Percentiles rank a stretch among this genome's conserved stretches.
Evolutionary conservation across 768 basidiomycete species (phyloP).

Genomic region (Podaxis pistillaris): DNA sequence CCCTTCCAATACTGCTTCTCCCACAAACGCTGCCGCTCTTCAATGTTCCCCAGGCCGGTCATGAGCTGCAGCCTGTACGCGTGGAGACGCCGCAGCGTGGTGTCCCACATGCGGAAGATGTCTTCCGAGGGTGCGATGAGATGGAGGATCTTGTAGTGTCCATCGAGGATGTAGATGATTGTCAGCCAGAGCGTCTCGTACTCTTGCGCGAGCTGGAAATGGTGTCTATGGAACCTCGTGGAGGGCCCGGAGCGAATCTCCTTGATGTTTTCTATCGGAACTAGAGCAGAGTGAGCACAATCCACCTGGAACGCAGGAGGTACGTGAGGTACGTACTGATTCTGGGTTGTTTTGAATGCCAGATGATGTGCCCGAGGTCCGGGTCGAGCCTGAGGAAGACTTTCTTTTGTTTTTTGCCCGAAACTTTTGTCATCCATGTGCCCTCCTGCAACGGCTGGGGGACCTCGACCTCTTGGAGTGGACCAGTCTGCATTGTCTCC

Average conservation of each 20-base stretch:
- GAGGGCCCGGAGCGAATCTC: conserved; percentile 81
- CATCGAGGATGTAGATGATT: conserved; percentile 78
- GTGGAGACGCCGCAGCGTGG: conserved; percentile 64
- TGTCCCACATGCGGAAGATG: conserved; percentile 53
- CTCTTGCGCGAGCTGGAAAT: conserved; percentile 65
- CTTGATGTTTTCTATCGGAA: conserved; percentile 85
- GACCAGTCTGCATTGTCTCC: neutral
- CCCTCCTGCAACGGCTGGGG: conserved; percentile 61
- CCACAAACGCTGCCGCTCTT: conserved; percentile 75
- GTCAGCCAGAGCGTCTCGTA: conserved; percentile 83
- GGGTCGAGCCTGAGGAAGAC: conserved; percentile 71
- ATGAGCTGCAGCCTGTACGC: conserved; percentile 73
- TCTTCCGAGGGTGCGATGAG: conserved; percentile 68
- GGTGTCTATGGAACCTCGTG: conserved; percentile 72
- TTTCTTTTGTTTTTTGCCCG: conserved; percentile 71
- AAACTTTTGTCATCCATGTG: conserved; percentile 80
- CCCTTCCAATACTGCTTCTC: conserved; percentile 84
- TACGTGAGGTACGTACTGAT: conserved; percentile 51
- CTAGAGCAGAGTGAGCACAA: conserved; percentile 36
- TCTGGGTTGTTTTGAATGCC: conserved; percentile 69
- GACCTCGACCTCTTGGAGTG: conserved; percentile 36
- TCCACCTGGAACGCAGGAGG: neutral
- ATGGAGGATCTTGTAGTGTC: conserved; percentile 82
- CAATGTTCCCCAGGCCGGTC: conserved; percentile 67
- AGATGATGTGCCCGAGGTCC: conserved; percentile 78